A percentile compares a stretch with the other conserved stretches of the same genome.
phyloP scores from a whole-genome alignment of 306 rosid species.

The Ceratonia siliqua region DNA sequence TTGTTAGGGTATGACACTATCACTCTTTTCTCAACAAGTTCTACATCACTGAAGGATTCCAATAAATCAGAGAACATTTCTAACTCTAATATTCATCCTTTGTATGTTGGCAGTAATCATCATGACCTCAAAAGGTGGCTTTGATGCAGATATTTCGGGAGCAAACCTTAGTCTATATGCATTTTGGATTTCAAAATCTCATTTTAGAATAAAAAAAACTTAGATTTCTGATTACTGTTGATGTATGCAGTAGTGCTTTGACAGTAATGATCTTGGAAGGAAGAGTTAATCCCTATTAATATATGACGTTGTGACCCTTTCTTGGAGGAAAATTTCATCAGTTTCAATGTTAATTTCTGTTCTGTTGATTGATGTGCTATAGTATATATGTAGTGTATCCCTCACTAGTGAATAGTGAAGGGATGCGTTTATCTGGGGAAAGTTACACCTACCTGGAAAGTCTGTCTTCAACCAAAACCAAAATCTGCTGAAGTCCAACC shows the following conservation, averaged over 20 bases:
- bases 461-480: background rate
- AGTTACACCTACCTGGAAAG: background rate
- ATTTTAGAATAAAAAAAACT: background rate
- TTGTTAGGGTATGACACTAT: slow-evolving; percentile 41
- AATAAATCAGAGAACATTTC: too few relatives aligned
- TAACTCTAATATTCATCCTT: background rate
- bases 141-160: background rate
- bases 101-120: background rate
- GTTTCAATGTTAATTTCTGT: background rate
- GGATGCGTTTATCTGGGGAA: background rate
- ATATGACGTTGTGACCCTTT: background rate
- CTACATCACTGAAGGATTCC: too few relatives aligned
- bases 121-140: background rate
- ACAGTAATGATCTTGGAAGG: background rate
- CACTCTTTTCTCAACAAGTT: background rate
- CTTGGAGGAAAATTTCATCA: background rate
- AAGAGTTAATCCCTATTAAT: background rate
- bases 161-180: background rate
- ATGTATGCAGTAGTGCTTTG: background rate
- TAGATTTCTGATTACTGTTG: background rate
- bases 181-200: background rate
- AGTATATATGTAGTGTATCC: too few relatives aligned
- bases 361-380: too few relatives aligned
- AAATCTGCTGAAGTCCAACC: background rate
- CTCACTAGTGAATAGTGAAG: background rate